Conservation (phyloP, 2,329 filamentous ascomycete genomes). For the Colletotrichum neosansevieriae region DNA sequence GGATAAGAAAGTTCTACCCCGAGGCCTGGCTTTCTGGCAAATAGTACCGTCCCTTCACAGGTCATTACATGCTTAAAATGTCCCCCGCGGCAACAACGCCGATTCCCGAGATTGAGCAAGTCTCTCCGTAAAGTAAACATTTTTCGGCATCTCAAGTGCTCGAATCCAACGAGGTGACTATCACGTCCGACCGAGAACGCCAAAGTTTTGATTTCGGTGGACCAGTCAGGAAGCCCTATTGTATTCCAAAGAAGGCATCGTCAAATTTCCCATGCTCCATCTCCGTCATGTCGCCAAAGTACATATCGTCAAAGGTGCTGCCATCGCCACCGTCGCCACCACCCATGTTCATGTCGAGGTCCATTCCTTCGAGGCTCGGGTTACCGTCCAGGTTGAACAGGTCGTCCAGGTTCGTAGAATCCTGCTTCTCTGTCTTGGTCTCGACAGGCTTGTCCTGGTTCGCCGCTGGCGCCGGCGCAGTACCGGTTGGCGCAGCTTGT, state of each 20-base stretch:
- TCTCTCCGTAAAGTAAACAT: too few relatives aligned
- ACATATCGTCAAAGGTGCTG: conserved; percentile 65
- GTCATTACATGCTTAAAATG: too few relatives aligned
- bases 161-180: too few relatives aligned
- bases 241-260: conserved; percentile 58
- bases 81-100: too few relatives aligned
- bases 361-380: conserved; percentile 52
- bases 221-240: not conserved
- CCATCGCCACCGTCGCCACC: conserved; percentile 50
- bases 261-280: conserved; percentile 62
- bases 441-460: conserved; percentile 40
- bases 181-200: too few relatives aligned
- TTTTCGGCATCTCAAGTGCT: too few relatives aligned
- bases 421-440: conserved; percentile 43
- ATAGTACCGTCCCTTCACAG: too few relatives aligned
- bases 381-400: conserved; percentile 60
- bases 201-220: too few relatives aligned
- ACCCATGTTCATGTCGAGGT: conserved; percentile 53
- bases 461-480: conserved; percentile 24
- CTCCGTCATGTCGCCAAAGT: conserved; percentile 57
- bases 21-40: too few relatives aligned
- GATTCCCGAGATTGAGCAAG: too few relatives aligned
- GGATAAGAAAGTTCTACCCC: too few relatives aligned
- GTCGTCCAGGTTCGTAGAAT: conserved; percentile 57
- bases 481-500: conserved; percentile 33